Base-by-base conservation (phyloP, 345 rosid genomes). In the Chamaenerion angustifolium region DNA sequence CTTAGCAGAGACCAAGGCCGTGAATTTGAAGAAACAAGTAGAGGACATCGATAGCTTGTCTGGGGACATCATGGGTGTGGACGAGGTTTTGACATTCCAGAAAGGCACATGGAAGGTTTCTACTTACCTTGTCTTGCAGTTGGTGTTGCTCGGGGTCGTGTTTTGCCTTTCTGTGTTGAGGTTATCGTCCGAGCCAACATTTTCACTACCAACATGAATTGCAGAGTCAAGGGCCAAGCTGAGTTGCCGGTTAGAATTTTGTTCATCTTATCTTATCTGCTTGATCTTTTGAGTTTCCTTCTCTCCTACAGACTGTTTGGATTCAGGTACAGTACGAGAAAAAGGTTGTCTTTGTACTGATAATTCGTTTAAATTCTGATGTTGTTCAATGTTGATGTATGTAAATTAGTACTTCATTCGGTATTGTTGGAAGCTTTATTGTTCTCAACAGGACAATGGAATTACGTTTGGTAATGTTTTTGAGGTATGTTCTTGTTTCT, bases 171-270 rank as follows among this genome's bases (percentile, higher is more conserved):
- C 70, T 53, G 54, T 59, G 61, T 59, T 43, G 60, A 72, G 68
- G 67, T 53, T 73, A 42, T 62, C 71, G 21, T 64, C 80, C 57
- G 66, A 51, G 48, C 45, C 66, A 0, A 60, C 59, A 55, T 49
- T 35, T 53, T 56, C 54, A 68, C 81, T 76, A 16, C 95, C 95
- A 45, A 86, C 95, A 18, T 85, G 56, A 58, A 44, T 12, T 13
- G 13, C 14, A 16, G 13, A 49, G 11, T 25, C 53, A 27, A 15
- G 11, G 5, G 2, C 6, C 0, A 19, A 9, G 14, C 40, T 27
- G 23, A 27, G 35, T 18, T 42, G 19, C 2, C 31, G 16, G 14
- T 16, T 50, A 19, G 12, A 50, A n/a, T 19, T 50, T 42, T 50
- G 15, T 31, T 7, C 14, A 9, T 1, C 14, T n/a, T 17, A 1